Evolutionary conservation across 2,329 filamentous ascomycete species (phyloP), one percentile per base, ranked within the genome.

Genomic region (Pseudocercospora pini-densiflorae): DNA sequence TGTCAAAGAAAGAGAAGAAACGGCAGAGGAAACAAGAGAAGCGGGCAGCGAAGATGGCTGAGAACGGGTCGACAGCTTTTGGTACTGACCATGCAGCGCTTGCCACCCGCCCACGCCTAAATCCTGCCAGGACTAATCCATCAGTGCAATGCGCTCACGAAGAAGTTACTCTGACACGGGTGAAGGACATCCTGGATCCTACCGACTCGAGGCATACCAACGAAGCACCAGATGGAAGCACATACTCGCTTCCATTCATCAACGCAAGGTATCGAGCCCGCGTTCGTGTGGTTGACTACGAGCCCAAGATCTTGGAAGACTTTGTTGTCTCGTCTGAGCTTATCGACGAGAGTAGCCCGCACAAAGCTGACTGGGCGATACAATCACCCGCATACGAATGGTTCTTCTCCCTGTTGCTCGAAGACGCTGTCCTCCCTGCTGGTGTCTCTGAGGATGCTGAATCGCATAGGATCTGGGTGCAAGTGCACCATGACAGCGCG

Each of bases 281-380:
- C 36, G 89, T 92, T 40, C 89, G 92, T n/a, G 89, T 97, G 1
- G 85, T 97, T 40, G 92, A 97, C 79, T 97, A 92, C 77, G 87
- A 85, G 65, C 94, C 94, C 0, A 79, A 83, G 2, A 83, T 84
- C 0, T 80, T 97, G 1, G 86, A 89, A 69, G 87, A 94, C 65
- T 97, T 97, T 76, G 83, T 90, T 2, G 74, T 75, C 73, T 40
- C 64, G 19, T 57, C 61, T 3, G 63, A 64, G 14, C 36, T 54
- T 12, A 55, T 40, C 12, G 47, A 62, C 7, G 64, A 66, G 6
- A 45, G 40, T 33, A 55, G 63, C 33, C 23, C 66, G 51, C 51
- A 73, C 61, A 62, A 65, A 4, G 72, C 68, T 21, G 79, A 78
- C 70, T 78, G 82, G 27, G 76, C 78, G 5, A 65, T 78, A 70